A percentile compares a stretch with the other conserved stretches of the same genome.
These are phyloP conservation scores for Phyllosticta paracitricarpa DNA, from an alignment of 2,329 filamentous ascomycete genomes.

Conservation along the genomic window DNA sequence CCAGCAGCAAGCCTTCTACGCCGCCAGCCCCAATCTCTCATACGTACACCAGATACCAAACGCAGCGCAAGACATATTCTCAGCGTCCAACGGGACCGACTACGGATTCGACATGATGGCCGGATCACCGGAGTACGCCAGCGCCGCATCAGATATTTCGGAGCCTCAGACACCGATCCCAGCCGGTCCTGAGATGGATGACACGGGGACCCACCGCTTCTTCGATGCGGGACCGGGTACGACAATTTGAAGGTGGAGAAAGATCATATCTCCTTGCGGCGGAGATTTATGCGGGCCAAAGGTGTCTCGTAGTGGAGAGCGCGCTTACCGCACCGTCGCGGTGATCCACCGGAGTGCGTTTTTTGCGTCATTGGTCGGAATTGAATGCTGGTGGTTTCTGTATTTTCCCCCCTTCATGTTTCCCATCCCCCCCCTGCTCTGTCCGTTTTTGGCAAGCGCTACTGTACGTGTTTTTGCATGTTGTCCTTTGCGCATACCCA, in stretches of 20 bases:
- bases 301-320: neutral
- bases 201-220: neutral
- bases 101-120: neutral
- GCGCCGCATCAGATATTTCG: neutral
- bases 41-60: neutral
- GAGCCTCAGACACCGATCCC: neutral
- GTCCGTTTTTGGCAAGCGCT: neutral
- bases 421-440: neutral
- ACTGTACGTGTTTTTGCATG: neutral
- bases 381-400: neutral
- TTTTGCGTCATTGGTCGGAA: neutral
- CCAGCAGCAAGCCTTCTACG: neutral
- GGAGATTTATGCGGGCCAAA: neutral
- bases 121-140: neutral
- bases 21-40: neutral
- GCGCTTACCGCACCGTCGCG: neutral
- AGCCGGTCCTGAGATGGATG: neutral
- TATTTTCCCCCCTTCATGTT: neutral
- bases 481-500: neutral
- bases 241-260: neutral
- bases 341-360: neutral
- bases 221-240: neutral
- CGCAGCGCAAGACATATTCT: neutral
- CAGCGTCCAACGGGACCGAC: neutral
- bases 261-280: neutral